Percentiles rank a stretch among this genome's conserved stretches.
Evolutionary conservation across 352 stramenopile species (phyloP).

Genomic region (Phytophthora rubi): DNA sequence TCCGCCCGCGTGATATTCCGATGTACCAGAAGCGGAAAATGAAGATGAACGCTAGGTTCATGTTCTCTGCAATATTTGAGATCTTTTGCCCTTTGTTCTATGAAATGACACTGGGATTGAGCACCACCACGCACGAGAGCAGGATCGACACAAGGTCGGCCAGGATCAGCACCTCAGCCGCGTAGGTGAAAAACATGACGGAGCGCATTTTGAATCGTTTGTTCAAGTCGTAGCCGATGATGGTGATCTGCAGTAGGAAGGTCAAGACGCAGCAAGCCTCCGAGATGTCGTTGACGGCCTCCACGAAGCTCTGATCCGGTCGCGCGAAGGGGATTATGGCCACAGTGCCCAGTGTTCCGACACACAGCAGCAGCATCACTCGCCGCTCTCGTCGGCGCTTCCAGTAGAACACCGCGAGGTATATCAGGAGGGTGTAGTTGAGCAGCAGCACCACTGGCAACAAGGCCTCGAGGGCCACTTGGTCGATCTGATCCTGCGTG

Average conservation of each 20-base stretch:
- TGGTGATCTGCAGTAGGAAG: slow-evolving; percentile 53
- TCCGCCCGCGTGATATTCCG: slow-evolving; percentile 32
- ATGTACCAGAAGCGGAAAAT: slow-evolving; percentile 55
- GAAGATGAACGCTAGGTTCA: slow-evolving; percentile 35
- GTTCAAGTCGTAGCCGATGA: slow-evolving; percentile 46
- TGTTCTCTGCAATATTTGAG: slow-evolving; percentile 30
- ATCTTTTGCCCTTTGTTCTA: slow-evolving; percentile 6
- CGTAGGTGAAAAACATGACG: slow-evolving; percentile 39
- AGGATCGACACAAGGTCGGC: slow-evolving; percentile 19
- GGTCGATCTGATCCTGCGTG: slow-evolving; percentile 33
- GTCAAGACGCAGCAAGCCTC: slow-evolving; percentile 42
- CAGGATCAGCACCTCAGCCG: slow-evolving; percentile 36
- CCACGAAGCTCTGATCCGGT: slow-evolving; percentile 24
- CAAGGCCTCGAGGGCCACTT: slow-evolving; percentile 23
- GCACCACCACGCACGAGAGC: slow-evolving; percentile 21
- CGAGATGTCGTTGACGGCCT: slow-evolving; percentile 44
- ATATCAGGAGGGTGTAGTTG: slow-evolving; percentile 53
- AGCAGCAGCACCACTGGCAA: slow-evolving; percentile 47
- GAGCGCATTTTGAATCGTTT: slow-evolving; percentile 41
- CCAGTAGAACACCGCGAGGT: slow-evolving; percentile 44
- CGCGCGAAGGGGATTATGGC: slow-evolving; percentile 37
- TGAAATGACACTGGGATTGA: slow-evolving; percentile 2
- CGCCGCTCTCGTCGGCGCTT: slow-evolving; percentile 21
- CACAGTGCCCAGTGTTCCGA: slow-evolving; percentile 29
- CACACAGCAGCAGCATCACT: slow-evolving; percentile 29